Evolutionary conservation across 2,329 filamentous ascomycete genomes (phyloP).

Genomic region (Hymenoscyphus fructigenus): DNA sequence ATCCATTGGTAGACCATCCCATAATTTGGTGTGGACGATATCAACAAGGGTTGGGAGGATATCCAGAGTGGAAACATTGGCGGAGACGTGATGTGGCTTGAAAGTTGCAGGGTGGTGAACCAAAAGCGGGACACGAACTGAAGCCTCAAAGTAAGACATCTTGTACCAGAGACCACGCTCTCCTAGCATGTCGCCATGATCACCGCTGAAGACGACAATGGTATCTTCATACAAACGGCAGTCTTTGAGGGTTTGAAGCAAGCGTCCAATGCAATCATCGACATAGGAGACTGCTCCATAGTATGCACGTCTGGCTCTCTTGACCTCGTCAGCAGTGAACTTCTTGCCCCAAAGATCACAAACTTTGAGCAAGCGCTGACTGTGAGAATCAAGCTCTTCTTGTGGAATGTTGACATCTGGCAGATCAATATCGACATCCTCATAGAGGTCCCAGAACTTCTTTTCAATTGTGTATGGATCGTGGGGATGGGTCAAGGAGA

Average conservation of each 20-base stretch:
- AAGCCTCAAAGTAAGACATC: slow-evolving; percentile 95
- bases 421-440: slow-evolving; percentile 81
- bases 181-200: slow-evolving; percentile 95
- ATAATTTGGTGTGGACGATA: slow-evolving; percentile 69
- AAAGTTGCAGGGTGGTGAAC: slow-evolving; percentile 79
- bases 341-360: slow-evolving; percentile 84
- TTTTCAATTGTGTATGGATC: slow-evolving; percentile 93
- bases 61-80: slow-evolving; percentile 90
- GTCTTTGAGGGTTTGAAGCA: slow-evolving; percentile 74
- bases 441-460: slow-evolving; percentile 91
- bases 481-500: slow-evolving; percentile 91
- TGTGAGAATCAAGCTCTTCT: slow-evolving; percentile 82
- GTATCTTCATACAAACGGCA: slow-evolving; percentile 82
- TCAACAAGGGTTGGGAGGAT: slow-evolving; percentile 87
- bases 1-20: slow-evolving; percentile 77
- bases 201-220: slow-evolving; percentile 87
- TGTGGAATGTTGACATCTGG: slow-evolving; percentile 76
- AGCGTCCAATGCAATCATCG: slow-evolving; percentile 84
- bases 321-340: slow-evolving; percentile 82
- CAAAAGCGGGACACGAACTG: slow-evolving; percentile 83
- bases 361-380: slow-evolving; percentile 80
- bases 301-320: slow-evolving; percentile 81
- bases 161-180: slow-evolving; percentile 95
- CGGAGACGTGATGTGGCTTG: slow-evolving; percentile 69
- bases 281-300: slow-evolving; percentile 93